Conservation (phyloP, 129 eudicot genomes). For the Cynara cardunculus region DNA sequence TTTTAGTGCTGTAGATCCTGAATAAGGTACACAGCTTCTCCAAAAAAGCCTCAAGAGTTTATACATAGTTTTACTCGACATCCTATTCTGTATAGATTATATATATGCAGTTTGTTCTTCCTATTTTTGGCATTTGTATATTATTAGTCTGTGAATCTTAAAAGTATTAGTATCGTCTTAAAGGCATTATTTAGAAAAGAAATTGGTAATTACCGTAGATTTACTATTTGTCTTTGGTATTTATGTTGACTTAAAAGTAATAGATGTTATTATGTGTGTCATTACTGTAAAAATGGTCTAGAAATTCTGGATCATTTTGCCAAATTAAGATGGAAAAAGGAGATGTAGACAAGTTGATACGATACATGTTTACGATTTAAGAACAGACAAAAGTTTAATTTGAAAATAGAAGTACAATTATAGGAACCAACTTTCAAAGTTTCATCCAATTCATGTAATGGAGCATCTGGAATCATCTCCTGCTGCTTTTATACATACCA, state of each 20-base stretch:
- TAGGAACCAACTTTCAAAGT: not conserved
- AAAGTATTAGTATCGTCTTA: not conserved
- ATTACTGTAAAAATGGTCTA: not conserved
- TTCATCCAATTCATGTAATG: not conserved
- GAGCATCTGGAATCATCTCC: not conserved
- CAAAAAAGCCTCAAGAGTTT: not conserved
- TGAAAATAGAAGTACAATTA: not conserved
- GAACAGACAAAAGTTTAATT: not conserved
- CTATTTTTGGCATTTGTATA: not conserved
- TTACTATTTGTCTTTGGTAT: not conserved
- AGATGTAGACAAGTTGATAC: not conserved
- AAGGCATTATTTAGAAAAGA: not conserved
- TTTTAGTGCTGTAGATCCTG: conserved; percentile 39
- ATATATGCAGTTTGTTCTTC: not conserved
- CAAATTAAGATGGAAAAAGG: not conserved
- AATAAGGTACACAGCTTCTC: conserved; percentile 5
- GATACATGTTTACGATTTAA: not conserved
- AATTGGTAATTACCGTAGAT: not conserved
- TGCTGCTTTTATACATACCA: conserved; percentile 48
- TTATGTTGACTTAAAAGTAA: not conserved
- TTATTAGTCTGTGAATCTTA: not conserved
- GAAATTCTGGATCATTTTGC: not conserved
- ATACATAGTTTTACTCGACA: not conserved
- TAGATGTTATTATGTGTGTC: not conserved
- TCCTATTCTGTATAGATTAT: not conserved